Percentiles rank a stretch among this genome's conserved stretches.
phyloP scores from a whole-genome alignment of 108 stramenopile species.

The Skeletonema grethae region DNA sequence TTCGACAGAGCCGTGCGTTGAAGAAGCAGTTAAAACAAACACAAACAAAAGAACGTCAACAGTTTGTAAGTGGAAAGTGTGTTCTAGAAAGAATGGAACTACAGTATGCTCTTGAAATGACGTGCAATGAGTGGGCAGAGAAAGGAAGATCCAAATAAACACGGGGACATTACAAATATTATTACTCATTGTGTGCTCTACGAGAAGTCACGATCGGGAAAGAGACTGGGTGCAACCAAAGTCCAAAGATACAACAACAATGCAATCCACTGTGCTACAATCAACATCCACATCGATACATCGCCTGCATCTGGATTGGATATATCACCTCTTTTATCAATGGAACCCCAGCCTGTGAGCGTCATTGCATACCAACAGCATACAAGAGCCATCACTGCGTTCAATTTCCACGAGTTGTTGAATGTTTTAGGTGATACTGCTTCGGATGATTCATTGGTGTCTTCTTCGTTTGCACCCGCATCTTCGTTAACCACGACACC shows the following conservation, averaged over 20 bases:
- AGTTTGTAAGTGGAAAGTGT: conserved; percentile 13
- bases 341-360: conserved; percentile 91
- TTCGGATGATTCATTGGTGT: background rate
- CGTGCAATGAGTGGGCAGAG: conserved; percentile 33
- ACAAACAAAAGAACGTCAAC: conserved; percentile 24
- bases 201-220: conserved; percentile 94
- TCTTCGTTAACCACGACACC: conserved; percentile 40
- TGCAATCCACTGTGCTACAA: conserved; percentile 88
- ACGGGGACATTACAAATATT: background rate
- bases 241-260: conserved; percentile 90
- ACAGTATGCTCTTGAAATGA: conserved; percentile 20
- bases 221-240: conserved; percentile 84
- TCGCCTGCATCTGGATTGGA: conserved; percentile 82
- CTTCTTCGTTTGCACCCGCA: conserved; percentile 11
- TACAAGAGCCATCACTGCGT: conserved; percentile 73
- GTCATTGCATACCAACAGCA: conserved; percentile 90
- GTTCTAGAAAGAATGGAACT: conserved; percentile 37
- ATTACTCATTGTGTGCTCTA: conserved; percentile 7
- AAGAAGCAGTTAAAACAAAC: conserved; percentile 34
- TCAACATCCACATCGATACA: conserved; percentile 92
- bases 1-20: conserved; percentile 36
- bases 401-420: conserved; percentile 82
- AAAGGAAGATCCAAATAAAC: conserved; percentile 9
- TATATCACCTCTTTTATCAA: conserved; percentile 63
- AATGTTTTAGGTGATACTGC: conserved; percentile 6